Evolutionary conservation across 23 red algal genomes (phyloP), one percentile per base, ranked within the genome.

Genomic region (Gracilaria domingensis): DNA sequence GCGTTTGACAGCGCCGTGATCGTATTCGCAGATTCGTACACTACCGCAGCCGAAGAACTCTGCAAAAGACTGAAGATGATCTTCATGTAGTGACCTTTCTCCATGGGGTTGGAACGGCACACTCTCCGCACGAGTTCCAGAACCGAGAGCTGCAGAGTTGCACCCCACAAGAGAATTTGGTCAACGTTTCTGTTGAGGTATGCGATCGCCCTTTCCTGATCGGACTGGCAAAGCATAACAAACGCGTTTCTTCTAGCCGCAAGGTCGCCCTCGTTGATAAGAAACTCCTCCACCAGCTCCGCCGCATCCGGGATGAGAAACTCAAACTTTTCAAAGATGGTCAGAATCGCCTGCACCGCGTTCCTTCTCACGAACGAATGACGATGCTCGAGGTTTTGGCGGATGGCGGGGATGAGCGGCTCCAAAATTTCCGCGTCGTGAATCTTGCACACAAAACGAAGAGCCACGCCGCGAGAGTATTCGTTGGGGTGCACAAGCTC

Each of bases 401-500:
- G 93, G 12, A 99, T 95, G 0, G 97, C 73, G 24, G 97, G 92
- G 45, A 99, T 86, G 2, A 99, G 83, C 4, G 97, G 97, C 85
- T 99, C 97, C 66, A 99, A 50, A 45, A 99, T 88, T 67, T 99
- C 94, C 1, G 94, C 85, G 75, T 99, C 97, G 51, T 99, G 93
- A 54, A 99, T 90, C 81, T 99, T 99, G 76, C 97, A 99, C 18
- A 93, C 82, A 42, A 99, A 96, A 13, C 97, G 85, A 55, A 99
- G 91, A 32, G 97, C 94, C 74, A 80, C 91, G 23, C 97, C 97
- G 30, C 97, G 84, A 8, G 97, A 86, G 67, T 96, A 99, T 80
- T 99, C 97, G 92, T 99, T 99, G 39, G 97, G 90, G 45, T 99
- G 94, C 16, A 95, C 90, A 12, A 99, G 94, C 56, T 99, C 97